phyloP scores from a whole-genome alignment of 1,284 basidiomycete species.

The Sanghuangporus weigelae region DNA sequence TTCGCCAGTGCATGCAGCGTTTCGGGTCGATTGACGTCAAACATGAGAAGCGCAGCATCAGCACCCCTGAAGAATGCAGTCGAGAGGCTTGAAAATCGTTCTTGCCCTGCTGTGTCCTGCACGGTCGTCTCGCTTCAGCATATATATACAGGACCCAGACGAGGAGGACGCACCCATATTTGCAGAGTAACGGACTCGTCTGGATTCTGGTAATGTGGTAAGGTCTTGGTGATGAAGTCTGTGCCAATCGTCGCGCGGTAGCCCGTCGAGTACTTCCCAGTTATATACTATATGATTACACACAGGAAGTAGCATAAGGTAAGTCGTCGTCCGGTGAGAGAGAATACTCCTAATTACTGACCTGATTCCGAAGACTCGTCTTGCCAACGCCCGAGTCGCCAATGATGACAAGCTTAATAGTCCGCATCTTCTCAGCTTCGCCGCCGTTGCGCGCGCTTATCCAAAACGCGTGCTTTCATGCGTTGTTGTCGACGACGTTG shows the following conservation, averaged over 20 bases:
- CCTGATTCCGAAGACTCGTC: conserved; percentile 67
- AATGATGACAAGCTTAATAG: conserved; percentile 68
- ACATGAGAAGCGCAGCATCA: conserved; percentile 77
- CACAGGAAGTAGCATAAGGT: not conserved
- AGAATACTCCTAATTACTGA: conserved; percentile 27
- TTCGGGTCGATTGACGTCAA: conserved; percentile 62
- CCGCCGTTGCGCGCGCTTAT: not conserved
- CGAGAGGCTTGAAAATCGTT: conserved; percentile 76
- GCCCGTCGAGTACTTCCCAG: conserved; percentile 63
- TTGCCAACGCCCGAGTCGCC: conserved; percentile 76
- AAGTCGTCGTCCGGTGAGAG: not conserved
- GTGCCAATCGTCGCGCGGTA: conserved; percentile 82
- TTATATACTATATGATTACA: conserved; percentile 52
- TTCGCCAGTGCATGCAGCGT: conserved; percentile 54
- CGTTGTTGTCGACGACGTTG: conserved; percentile 1
- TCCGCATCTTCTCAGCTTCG: conserved; percentile 6
- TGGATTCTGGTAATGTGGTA: conserved; percentile 51
- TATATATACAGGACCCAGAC: conserved; percentile 23
- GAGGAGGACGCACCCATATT: conserved; percentile 60
- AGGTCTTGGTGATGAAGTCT: conserved; percentile 72
- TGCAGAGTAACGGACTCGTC: conserved; percentile 59
- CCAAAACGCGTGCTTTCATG: not conserved
- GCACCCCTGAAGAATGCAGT: conserved; percentile 79
- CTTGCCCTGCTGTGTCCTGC: conserved; percentile 44
- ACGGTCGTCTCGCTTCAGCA: not conserved